phyloP scores from a whole-genome alignment of 2,329 filamentous ascomycete species.

The Fusarium mundagurra region DNA sequence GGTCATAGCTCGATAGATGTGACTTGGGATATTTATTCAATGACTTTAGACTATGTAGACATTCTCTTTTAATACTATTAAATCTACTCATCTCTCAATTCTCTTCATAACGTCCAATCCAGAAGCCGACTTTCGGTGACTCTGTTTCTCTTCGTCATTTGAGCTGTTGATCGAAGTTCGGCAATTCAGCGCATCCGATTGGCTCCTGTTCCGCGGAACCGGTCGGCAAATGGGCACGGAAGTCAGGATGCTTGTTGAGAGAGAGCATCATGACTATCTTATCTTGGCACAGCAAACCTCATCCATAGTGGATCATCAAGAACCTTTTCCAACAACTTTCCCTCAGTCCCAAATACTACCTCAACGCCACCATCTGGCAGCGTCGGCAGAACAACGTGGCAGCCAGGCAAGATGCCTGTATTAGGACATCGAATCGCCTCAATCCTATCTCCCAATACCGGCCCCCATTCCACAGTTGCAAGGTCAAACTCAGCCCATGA shows the following conservation, averaged over 20 bases:
- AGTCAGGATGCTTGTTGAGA: background rate
- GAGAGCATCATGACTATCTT: background rate
- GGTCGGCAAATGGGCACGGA: background rate
- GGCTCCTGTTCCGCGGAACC: slow-evolving; percentile 14
- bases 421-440: slow-evolving; percentile 19
- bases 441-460: background rate
- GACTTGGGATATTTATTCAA: background rate
- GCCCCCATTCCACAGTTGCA: slow-evolving; percentile 6
- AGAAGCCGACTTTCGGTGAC: fast-evolving
- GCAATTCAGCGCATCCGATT: slow-evolving; percentile 3
- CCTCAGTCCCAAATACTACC: slow-evolving; percentile 7
- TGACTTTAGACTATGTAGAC: fast-evolving
- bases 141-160: background rate
- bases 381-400: slow-evolving; percentile 9
- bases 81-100: fast-evolving
- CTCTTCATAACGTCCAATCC: fast-evolving
- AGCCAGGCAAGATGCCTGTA: slow-evolving; percentile 12
- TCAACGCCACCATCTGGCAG: slow-evolving; percentile 18
- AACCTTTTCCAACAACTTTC: background rate
- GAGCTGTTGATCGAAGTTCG: background rate
- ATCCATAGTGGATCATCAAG: slow-evolving; percentile 13
- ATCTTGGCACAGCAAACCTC: slow-evolving; percentile 12
- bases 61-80: fast-evolving
- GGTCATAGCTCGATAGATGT: background rate
- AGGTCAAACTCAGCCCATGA: slow-evolving; percentile 22